Evolutionary conservation across 768 basidiomycete genomes (phyloP).

Genomic region (Rhodotorula paludigena): DNA sequence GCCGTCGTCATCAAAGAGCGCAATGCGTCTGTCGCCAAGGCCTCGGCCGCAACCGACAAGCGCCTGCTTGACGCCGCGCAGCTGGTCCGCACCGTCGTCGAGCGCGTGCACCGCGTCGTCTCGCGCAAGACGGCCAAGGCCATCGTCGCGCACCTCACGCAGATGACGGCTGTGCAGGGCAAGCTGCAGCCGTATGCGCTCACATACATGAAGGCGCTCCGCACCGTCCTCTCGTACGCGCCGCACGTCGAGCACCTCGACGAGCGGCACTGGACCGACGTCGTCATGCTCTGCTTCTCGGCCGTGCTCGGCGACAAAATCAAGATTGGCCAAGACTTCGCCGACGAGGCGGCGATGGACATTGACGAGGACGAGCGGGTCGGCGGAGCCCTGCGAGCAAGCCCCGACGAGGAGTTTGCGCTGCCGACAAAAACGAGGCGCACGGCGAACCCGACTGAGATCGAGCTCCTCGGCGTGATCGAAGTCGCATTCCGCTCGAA

Average conservation of each 20-base stretch:
- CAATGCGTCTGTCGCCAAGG: constrained; percentile 51
- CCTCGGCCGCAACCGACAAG: constrained; percentile 52
- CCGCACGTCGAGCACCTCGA: constrained; percentile 77
- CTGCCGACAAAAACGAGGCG: neutral
- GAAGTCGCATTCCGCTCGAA: constrained; percentile 59
- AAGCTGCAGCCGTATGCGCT: constrained; percentile 62
- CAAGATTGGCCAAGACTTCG: constrained; percentile 37
- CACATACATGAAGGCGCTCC: constrained; percentile 75
- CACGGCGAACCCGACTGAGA: constrained; percentile 48
- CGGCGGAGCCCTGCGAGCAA: constrained; percentile 5
- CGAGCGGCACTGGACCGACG: constrained; percentile 59
- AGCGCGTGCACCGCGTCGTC: constrained; percentile 58
- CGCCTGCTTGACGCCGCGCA: constrained; percentile 63
- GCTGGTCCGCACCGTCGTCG: constrained; percentile 67
- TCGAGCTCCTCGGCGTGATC: constrained; percentile 66
- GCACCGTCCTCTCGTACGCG: constrained; percentile 58
- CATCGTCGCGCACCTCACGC: constrained; percentile 62
- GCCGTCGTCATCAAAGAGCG: constrained; percentile 62
- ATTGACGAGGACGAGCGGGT: constrained; percentile 42
- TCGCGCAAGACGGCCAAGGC: constrained; percentile 57
- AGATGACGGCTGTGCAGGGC: constrained; percentile 57
- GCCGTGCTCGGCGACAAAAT: constrained; percentile 61
- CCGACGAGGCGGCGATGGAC: constrained; percentile 43
- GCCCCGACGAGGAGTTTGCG: constrained; percentile 6
- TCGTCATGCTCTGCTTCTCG: constrained; percentile 71